These are phyloP conservation scores for Chiua sp. DNA, from an alignment of 1,284 basidiomycete genomes.

Conservation along the genomic window DNA sequence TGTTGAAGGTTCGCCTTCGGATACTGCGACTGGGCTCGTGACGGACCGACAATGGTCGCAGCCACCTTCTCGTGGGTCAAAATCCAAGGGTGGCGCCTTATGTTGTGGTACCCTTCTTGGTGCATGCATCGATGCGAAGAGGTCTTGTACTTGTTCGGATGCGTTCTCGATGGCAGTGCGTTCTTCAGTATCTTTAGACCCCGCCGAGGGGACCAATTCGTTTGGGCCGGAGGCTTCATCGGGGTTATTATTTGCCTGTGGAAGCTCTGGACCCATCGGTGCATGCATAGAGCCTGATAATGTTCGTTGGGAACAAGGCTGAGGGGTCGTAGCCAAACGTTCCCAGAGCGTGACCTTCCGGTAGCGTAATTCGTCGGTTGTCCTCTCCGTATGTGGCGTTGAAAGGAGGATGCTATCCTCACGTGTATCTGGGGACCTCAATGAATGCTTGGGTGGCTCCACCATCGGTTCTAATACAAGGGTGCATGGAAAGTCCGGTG, in stretches of 20 bases:
- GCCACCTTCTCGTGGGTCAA: background rate
- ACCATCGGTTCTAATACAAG: background rate
- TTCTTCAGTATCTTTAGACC: background rate
- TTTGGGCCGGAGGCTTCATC: background rate
- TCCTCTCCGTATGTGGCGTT: background rate
- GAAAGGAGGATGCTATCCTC: background rate
- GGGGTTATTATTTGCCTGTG: background rate
- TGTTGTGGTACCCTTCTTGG: background rate
- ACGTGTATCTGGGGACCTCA: background rate
- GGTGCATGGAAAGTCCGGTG: background rate
- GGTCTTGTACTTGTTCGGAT: background rate
- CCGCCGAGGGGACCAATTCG: background rate
- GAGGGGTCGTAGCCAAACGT: background rate
- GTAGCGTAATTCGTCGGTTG: background rate
- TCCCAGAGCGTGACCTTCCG: background rate
- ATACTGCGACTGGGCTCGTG: background rate
- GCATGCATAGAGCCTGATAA: slow-evolving; percentile 26
- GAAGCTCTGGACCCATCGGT: background rate
- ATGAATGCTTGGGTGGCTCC: background rate
- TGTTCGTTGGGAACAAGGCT: slow-evolving; percentile 11
- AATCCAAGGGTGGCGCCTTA: background rate
- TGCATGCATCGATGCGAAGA: slow-evolving; percentile 20
- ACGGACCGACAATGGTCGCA: background rate
- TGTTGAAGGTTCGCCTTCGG: background rate
- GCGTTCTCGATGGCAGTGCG: background rate